A percentile compares a stretch with the other conserved stretches of the same genome.
Conservation (phyloP, 2,329 filamentous ascomycete species). For the Colletotrichum liriopes region DNA sequence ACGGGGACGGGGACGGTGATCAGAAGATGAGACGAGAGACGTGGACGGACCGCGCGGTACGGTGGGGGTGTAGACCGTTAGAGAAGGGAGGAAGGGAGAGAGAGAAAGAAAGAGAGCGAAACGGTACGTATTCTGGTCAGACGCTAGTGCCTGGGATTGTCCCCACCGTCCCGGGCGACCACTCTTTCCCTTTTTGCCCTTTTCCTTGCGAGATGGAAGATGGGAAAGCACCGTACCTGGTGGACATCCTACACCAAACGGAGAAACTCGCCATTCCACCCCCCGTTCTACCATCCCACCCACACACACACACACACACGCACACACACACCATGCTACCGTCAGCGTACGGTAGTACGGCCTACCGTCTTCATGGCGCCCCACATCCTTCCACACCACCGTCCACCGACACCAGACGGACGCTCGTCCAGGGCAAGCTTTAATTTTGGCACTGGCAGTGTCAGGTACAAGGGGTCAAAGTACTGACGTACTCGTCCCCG, state of each 20-base stretch:
- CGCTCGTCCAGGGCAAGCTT: constrained; percentile 33
- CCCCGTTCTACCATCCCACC: neutral
- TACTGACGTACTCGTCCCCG: constrained; percentile 28
- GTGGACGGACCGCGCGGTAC: neutral
- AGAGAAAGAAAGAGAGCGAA: neutral
- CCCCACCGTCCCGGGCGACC: neutral
- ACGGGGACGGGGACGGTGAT: constrained; percentile 11
- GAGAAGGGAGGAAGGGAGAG: neutral
- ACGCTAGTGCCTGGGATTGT: neutral
- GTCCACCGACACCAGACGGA: constrained; percentile 31
- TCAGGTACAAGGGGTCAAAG: constrained; percentile 39
- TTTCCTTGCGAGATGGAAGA: neutral
- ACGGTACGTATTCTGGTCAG: neutral
- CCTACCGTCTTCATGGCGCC: neutral
- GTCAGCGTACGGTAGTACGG: neutral
- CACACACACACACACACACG: neutral
- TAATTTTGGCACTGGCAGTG: constrained; percentile 31
- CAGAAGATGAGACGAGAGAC: neutral
- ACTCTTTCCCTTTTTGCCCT: neutral
- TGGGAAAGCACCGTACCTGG: neutral
- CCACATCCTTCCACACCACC: neutral
- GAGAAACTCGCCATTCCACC: neutral
- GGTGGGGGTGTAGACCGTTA: neutral
- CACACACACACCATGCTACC: neutral
- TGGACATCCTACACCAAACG: neutral